phyloP scores from a whole-genome alignment of 257 asterid species.

The Eucommia ulmoides region DNA sequence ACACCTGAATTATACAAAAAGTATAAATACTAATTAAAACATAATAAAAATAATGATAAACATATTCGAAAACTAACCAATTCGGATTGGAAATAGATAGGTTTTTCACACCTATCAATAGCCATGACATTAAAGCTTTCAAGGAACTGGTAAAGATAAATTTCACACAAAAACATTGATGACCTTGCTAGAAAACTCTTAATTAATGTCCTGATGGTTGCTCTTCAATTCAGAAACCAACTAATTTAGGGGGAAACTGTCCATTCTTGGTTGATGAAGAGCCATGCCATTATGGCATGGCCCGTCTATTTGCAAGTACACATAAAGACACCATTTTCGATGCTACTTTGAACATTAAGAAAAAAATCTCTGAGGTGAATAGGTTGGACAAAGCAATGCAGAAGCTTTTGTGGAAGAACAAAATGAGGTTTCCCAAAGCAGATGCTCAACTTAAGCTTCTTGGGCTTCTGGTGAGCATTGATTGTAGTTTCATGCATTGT shows the following conservation, averaged over 20 bases:
- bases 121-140: slow-evolving; percentile 85
- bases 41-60: too few relatives aligned
- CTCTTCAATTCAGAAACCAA: slow-evolving; percentile 60
- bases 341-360: slow-evolving; percentile 10
- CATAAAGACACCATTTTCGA: slow-evolving; percentile 31
- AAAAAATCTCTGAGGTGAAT: slow-evolving; percentile 43
- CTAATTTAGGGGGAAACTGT: slow-evolving; percentile 70
- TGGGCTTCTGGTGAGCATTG: slow-evolving; percentile 50
- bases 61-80: too few relatives aligned
- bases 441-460: slow-evolving; percentile 66
- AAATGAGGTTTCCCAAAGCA: slow-evolving; percentile 71
- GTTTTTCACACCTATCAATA: too few relatives aligned
- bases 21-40: too few relatives aligned
- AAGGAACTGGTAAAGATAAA: slow-evolving; percentile 39
- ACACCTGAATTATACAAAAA: too few relatives aligned
- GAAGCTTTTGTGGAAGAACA: slow-evolving; percentile 92
- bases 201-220: too few relatives aligned
- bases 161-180: not conserved
- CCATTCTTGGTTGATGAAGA: slow-evolving; percentile 51
- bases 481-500: too few relatives aligned
- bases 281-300: slow-evolving; percentile 74
- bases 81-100: too few relatives aligned
- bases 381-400: slow-evolving; percentile 67
- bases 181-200: slow-evolving; percentile 1
- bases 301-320: slow-evolving; percentile 72